Evolutionary conservation across 2,329 filamentous ascomycete species (phyloP), one percentile per base, ranked within the genome.

Genomic region (Pseudogymnoascus sp.): DNA sequence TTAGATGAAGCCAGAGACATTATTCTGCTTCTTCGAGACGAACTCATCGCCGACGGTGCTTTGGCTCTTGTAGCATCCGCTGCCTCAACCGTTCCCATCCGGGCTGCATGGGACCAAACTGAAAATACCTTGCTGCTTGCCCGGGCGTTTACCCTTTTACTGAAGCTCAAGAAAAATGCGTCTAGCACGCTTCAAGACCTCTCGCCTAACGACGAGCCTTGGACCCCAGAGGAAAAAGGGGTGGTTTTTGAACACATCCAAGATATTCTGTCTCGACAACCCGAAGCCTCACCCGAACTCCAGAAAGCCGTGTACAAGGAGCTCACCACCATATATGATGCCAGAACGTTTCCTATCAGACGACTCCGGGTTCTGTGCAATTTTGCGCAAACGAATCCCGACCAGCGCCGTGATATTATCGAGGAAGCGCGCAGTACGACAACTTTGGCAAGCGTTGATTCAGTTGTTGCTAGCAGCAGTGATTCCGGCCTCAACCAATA

Each of bases 201-300:
- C 0, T 63, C 64, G 11, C 59, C 68, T n/a, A 18, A 66, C 16
- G 64, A 69, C 14, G 62, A 66, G n/a, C 62, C 65, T 3, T 74
- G 71, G 71, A 64, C 83, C 80, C 49, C 66, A 72, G 5, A 82
- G 83, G 72, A 82, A 81, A 64, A 80, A 79, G 59, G 83, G 7
- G 82, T 84, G 2, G 81, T 84, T 1, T 75, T 88, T 16, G 85
- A 89, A 66, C 82, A 88, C 68, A 77, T 86, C 31, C 72, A 88
- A 46, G 77, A 83, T 60, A 78, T 83, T 42, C 61, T 75, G 6
- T 68, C 66, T 3, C 65, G 62, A 9, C 68, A 69, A 46, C 38
- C 65, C 7, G 68, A 65, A 21, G 61, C 65, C 23, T 49, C 62
- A 11, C 53, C 59, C 4, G 64, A 59, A 3, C 66, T 74, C 5